These are phyloP conservation scores for Leccinum griseonigrum DNA, from an alignment of 1,284 basidiomycete species.

Conservation along the genomic window DNA sequence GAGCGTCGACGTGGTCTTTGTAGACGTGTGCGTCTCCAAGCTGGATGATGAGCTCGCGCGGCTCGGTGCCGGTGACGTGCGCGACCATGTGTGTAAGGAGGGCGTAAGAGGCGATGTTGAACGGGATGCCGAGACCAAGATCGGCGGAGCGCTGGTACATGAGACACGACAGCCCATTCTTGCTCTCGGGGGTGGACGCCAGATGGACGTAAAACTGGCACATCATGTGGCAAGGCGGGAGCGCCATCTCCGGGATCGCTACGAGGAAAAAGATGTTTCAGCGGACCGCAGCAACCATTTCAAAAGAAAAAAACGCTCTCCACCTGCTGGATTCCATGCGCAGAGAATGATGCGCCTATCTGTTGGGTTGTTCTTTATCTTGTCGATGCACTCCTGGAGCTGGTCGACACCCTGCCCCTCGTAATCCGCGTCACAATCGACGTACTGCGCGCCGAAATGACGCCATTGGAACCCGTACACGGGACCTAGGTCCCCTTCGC, in stretches of 20 bases:
- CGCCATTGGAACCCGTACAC: constrained; percentile 99
- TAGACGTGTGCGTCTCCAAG: constrained; percentile 98
- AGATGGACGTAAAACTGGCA: constrained; percentile 98
- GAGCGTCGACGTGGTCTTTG: constrained; percentile 85
- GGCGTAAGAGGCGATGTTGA: constrained; percentile 98
- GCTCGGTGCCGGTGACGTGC: constrained; percentile 81
- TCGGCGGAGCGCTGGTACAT: constrained; percentile 99
- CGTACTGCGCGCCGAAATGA: constrained; percentile 93
- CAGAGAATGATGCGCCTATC: constrained; percentile 95
- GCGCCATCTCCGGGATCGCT: constrained; percentile 94
- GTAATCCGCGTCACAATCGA: constrained; percentile 82
- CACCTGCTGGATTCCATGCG: constrained; percentile 97
- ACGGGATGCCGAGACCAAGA: constrained; percentile 94
- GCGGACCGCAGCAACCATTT: too few species aligned
- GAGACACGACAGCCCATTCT: constrained; percentile 84
- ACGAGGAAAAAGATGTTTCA: neutral
- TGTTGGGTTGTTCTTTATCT: constrained; percentile 92
- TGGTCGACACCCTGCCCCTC: constrained; percentile 92
- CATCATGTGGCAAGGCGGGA: constrained; percentile 98
- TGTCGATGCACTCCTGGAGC: constrained; percentile 81
- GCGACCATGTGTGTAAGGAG: constrained; percentile 97
- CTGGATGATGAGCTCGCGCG: constrained; percentile 89
- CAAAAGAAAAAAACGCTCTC: too few species aligned
- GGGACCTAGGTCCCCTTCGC: constrained; percentile 92
- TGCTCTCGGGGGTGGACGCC: constrained; percentile 52